Conservation (phyloP, 73 alveolate species). For the Uronychia setigera region DNA sequence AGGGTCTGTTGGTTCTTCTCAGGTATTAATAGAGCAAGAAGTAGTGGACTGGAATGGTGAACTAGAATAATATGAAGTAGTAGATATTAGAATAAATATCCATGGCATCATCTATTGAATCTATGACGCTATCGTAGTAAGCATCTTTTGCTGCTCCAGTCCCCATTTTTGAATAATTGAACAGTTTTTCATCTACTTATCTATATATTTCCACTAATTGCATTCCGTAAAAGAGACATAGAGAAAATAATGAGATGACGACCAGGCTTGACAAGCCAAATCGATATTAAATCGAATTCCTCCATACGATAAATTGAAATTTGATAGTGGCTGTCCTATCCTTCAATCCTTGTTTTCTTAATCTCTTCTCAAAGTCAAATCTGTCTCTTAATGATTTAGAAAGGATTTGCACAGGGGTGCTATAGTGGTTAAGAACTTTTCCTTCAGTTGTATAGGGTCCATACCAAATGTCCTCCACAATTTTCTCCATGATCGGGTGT, state of each 20-base stretch:
- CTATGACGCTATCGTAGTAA: background rate
- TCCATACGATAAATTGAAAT: background rate
- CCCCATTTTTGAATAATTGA: background rate
- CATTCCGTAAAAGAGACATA: background rate
- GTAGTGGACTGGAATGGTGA: background rate
- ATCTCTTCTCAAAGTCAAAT: background rate
- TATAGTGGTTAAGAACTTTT: background rate
- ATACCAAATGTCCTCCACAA: background rate
- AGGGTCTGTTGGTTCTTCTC: background rate
- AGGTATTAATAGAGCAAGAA: background rate
- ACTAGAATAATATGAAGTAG: background rate
- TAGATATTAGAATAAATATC: background rate
- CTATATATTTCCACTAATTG: background rate
- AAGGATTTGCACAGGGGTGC: background rate
- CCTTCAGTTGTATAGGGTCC: background rate
- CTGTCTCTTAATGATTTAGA: background rate
- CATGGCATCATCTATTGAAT: background rate
- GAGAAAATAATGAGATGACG: no score
- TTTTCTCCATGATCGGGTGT: background rate
- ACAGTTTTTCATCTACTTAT: background rate
- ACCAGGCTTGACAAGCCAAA: background rate
- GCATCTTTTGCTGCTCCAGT: background rate
- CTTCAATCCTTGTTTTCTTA: background rate
- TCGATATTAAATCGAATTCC: background rate
- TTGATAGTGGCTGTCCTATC: background rate